Base-by-base conservation (phyloP, 768 basidiomycete species). In the Kwoniella dejecticola region DNA sequence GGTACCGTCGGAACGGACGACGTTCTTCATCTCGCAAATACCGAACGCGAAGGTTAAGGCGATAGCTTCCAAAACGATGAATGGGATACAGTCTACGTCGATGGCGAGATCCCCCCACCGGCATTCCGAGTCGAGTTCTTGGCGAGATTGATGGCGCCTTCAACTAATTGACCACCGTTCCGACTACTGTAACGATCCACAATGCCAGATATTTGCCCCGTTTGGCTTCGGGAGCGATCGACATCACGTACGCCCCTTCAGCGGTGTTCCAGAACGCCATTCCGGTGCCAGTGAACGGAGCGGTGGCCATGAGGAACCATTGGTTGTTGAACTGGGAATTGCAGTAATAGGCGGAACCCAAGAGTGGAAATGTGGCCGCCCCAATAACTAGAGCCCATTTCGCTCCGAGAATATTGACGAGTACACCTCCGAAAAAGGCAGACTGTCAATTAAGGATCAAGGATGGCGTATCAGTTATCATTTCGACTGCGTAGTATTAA, bases 391-490 rank as follows among this genome's bases (percentile, higher is more conserved):
- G 60, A 10, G 67, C 44, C 62, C 63, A 69, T 31, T 67, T 64
- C 23, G 61, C 69, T 11, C 70, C 70, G 48, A 72, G 23, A 41
- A 65, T 66, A 62, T 72, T 72, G 58, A 72, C 58, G 27, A 72
- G 27, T 12, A 68, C 67, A 52, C 67, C 67, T 29, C 70, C 70
- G 57, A n/a, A 69, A 62, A 3, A 72, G 49, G n/a, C 54, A 56
- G 29, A 56, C 54, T 56, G 30, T n/a, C n/a, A 31, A 41, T 54
- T 4, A 36, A 40, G n/a, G n/a, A n/a, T n/a, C n/a, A n/a, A n/a
- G n/a, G n/a, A n/a, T n/a, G n/a, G n/a, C n/a, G n/a, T n/a, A n/a
- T n/a, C n/a, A n/a, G n/a, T n/a, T n/a, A 36, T 41, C 36, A 40
- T 31, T 21, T 53, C n/a, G n/a, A n/a, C n/a, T n/a, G n/a, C n/a